These are phyloP conservation scores for Coemansia asiatica DNA, from an alignment of 192 early-diverging fungal species.

Conservation along the genomic window DNA sequence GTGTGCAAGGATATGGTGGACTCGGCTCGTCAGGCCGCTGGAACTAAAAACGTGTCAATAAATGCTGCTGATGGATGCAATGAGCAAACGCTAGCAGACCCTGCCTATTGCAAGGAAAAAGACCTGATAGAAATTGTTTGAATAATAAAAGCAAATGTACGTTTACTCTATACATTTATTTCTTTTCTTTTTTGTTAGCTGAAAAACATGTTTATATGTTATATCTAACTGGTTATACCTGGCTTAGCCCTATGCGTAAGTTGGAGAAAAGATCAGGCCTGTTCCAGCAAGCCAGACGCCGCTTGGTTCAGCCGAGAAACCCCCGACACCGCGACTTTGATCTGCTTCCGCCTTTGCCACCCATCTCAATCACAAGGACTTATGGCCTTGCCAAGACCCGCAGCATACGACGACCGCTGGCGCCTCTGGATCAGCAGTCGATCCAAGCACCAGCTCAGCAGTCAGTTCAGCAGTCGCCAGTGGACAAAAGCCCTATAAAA, in stretches of 20 bases:
- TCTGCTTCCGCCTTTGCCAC: constrained; percentile 39
- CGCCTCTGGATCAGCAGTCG: constrained; percentile 3
- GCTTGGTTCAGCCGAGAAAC: constrained; percentile 20
- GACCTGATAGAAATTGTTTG: not conserved
- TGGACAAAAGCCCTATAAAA: not conserved
- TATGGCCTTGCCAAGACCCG: constrained; percentile 10
- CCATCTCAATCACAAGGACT: constrained; percentile 15
- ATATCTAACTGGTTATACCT: too few species aligned
- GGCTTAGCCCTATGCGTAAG: not conserved
- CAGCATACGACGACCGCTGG: constrained; percentile 3
- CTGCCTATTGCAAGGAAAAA: not conserved
- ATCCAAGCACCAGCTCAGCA: not conserved
- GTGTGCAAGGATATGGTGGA: not conserved
- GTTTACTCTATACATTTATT: not conserved
- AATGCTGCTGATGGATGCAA: too few species aligned
- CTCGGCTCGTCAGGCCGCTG: not conserved
- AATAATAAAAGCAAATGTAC: not conserved
- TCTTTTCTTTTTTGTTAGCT: too few species aligned
- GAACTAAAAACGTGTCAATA: not conserved
- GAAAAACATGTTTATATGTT: too few species aligned
- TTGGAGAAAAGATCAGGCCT: not conserved
- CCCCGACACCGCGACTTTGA: constrained; percentile 10
- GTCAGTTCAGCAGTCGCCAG: not conserved
- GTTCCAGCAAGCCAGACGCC: not conserved
- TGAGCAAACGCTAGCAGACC: constrained; percentile 1